These are phyloP conservation scores for Collybia nuda DNA, from an alignment of 768 basidiomycete genomes.

Conservation along the genomic window DNA sequence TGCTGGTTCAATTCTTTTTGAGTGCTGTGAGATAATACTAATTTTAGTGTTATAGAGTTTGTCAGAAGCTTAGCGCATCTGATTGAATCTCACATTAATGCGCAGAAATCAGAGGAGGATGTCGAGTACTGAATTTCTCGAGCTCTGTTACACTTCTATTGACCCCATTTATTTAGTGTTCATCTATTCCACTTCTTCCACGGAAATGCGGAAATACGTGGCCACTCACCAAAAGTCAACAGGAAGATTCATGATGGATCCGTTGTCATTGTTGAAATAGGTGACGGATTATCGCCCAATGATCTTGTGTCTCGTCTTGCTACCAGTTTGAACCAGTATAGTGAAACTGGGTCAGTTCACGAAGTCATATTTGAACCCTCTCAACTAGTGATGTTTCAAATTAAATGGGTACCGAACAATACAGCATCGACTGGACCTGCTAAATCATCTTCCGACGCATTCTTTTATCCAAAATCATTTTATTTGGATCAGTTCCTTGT, in stretches of 20 bases:
- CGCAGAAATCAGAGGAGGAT: conserved; percentile 33
- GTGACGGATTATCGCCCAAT: conserved; percentile 39
- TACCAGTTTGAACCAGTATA: conserved; percentile 33
- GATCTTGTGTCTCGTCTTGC: conserved; percentile 62
- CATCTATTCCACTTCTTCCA: conserved; percentile 59
- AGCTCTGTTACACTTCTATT: background rate
- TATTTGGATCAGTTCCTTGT: conserved; percentile 74
- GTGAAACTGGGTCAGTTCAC: conserved; percentile 34
- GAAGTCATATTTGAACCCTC: conserved; percentile 65
- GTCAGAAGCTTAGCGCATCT: conserved; percentile 39
- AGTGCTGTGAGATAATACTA: conserved; percentile 3
- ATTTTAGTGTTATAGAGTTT: conserved; percentile 38
- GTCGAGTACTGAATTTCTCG: conserved; percentile 25
- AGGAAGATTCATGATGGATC: conserved; percentile 29
- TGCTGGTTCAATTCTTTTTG: conserved; percentile 9
- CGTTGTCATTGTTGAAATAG: conserved; percentile 53
- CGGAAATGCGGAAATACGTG: conserved; percentile 40
- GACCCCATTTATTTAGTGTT: conserved; percentile 18
- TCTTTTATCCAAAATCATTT: conserved; percentile 63
- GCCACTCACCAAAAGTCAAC: conserved; percentile 17
- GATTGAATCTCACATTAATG: conserved; percentile 44
- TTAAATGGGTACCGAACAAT: conserved; percentile 15
- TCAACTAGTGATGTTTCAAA: conserved; percentile 61
- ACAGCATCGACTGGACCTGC: conserved; percentile 13
- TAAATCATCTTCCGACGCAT: conserved; percentile 35